Evolutionary conservation across 495 filamentous ascomycete species (phyloP).

Genomic region (Mycothermus thermophilus): DNA sequence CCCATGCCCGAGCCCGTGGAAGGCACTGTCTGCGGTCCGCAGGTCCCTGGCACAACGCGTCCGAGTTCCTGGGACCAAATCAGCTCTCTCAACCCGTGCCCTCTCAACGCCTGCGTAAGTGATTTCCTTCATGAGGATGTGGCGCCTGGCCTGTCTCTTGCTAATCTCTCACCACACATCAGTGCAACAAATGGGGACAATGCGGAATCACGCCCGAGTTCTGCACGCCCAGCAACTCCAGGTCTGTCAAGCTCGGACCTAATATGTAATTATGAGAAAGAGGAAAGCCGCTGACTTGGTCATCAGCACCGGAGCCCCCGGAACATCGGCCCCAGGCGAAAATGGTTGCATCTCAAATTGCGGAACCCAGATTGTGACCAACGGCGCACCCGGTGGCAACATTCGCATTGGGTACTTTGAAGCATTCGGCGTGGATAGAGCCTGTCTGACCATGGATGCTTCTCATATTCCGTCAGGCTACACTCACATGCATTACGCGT

Average conservation of each 20-base stretch:
- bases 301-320: slow-evolving; percentile 27
- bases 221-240: slow-evolving; percentile 22
- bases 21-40: slow-evolving; percentile 34
- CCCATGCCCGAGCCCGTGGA: slow-evolving; percentile 29
- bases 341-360: slow-evolving; percentile 39
- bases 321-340: slow-evolving; percentile 17
- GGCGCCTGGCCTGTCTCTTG: too few relatives aligned
- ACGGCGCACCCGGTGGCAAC: slow-evolving; percentile 1
- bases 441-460: slow-evolving; percentile 13
- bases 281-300: too few relatives aligned
- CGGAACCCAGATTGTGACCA: slow-evolving; percentile 24
- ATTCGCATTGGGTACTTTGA: slow-evolving; percentile 20
- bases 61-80: slow-evolving; percentile 8
- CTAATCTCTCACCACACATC: too few relatives aligned
- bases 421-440: slow-evolving; percentile 12
- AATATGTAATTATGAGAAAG: too few relatives aligned
- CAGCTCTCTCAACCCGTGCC: slow-evolving; percentile 22
- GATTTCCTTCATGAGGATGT: too few relatives aligned
- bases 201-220: slow-evolving; percentile 37
- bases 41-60: slow-evolving; percentile 21
- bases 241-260: too few relatives aligned
- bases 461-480: slow-evolving; percentile 15
- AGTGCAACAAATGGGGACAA: slow-evolving; percentile 29
- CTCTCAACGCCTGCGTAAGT: slow-evolving; percentile 19
- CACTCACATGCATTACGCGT: slow-evolving; percentile 20